A percentile compares a stretch with the other conserved stretches of the same genome.
These are phyloP conservation scores for Globisporangium perplexum DNA, from an alignment of 352 stramenopile species.

Conservation along the genomic window DNA sequence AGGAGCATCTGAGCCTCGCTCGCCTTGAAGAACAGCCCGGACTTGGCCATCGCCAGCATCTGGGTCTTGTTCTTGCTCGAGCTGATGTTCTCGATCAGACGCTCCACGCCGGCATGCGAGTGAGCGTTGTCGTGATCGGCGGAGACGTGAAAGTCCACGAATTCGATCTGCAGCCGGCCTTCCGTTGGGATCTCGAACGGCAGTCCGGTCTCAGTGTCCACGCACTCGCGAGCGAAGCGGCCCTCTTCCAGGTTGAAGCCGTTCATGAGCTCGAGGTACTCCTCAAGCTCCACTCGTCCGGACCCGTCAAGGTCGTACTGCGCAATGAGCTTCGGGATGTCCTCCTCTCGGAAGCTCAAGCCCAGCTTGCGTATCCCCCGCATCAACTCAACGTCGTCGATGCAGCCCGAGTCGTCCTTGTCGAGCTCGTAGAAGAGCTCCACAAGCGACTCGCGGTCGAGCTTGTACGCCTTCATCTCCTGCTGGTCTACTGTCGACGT, in stretches of 20 bases:
- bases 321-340: slow-evolving; percentile 56
- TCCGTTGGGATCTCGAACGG: slow-evolving; percentile 59
- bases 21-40: slow-evolving; percentile 58
- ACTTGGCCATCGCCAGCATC: slow-evolving; percentile 78
- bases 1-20: slow-evolving; percentile 65
- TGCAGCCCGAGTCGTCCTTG: slow-evolving; percentile 55
- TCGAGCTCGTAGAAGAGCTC: slow-evolving; percentile 63
- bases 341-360: slow-evolving; percentile 47
- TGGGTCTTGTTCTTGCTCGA: slow-evolving; percentile 74
- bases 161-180: slow-evolving; percentile 55
- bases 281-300: slow-evolving; percentile 65
- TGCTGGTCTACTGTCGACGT: slow-evolving; percentile 25
- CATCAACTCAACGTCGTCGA: slow-evolving; percentile 54
- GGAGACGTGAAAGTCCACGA: slow-evolving; percentile 75
- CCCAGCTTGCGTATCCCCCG: slow-evolving; percentile 46
- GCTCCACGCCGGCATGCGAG: slow-evolving; percentile 55
- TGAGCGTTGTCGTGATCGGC: slow-evolving; percentile 59
- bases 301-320: slow-evolving; percentile 73
- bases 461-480: slow-evolving; percentile 22
- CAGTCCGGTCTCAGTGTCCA: slow-evolving; percentile 55
- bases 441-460: slow-evolving; percentile 45
- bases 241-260: slow-evolving; percentile 50
- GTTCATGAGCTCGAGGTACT: slow-evolving; percentile 76
- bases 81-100: slow-evolving; percentile 73
- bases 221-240: slow-evolving; percentile 42